These are phyloP conservation scores for Polymyxa betae DNA, from an alignment of 208 protist genomes.

Conservation along the genomic window DNA sequence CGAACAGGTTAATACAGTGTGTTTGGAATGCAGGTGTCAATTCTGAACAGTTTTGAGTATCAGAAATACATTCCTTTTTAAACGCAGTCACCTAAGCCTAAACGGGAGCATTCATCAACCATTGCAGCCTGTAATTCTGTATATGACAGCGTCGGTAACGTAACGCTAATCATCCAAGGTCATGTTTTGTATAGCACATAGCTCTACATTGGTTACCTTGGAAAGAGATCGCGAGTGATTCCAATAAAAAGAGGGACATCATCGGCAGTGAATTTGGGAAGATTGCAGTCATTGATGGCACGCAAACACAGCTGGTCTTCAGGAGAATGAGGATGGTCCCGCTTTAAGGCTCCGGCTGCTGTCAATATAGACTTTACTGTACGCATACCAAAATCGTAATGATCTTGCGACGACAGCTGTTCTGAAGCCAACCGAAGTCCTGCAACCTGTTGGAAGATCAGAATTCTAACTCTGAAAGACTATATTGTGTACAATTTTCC, in stretches of 20 bases:
- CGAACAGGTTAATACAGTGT: conserved; percentile 87
- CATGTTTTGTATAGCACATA: conserved; percentile 77
- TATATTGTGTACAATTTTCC: conserved; percentile 92
- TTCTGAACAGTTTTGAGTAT: background rate
- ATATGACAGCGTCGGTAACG: background rate
- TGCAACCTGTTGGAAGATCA: background rate
- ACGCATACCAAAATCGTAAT: conserved; percentile 98
- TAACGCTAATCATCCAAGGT: background rate
- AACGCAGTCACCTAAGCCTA: background rate
- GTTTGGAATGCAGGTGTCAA: conserved; percentile 9
- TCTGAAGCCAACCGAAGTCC: conserved; percentile 92
- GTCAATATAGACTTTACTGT: conserved; percentile 96
- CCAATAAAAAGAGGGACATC: conserved; percentile 93
- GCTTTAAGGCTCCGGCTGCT: conserved; percentile 90
- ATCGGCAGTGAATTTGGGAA: conserved; percentile 71
- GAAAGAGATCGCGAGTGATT: conserved; percentile 96
- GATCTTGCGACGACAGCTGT: conserved; percentile 91
- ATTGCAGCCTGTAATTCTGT: background rate
- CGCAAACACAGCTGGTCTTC: conserved; percentile 91
- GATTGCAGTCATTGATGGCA: conserved; percentile 78
- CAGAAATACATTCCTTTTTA: background rate
- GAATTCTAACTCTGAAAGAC: background rate
- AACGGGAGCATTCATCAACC: background rate
- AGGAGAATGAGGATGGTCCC: conserved; percentile 83
- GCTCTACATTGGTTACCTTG: conserved; percentile 89